Conservation (phyloP, 306 rosid genomes). For the Malus sylvestris region DNA sequence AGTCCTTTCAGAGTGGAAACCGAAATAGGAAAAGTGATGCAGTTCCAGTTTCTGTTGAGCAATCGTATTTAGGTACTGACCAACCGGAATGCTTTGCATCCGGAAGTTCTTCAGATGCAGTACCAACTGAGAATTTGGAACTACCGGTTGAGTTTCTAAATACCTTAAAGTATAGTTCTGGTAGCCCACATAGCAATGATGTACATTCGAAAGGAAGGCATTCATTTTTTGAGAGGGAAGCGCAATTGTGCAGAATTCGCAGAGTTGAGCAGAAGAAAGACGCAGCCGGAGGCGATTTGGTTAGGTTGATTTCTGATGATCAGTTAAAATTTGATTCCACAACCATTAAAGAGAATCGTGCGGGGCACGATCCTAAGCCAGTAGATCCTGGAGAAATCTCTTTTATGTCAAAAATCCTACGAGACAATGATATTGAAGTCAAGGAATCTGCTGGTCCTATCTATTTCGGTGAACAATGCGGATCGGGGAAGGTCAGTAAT, state of each 20-base stretch:
- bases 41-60: conserved; percentile 2
- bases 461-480: conserved; percentile 4
- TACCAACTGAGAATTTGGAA: not conserved
- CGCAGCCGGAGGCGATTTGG: conserved; percentile 12
- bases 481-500: not conserved
- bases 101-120: conserved; percentile 1
- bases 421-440: not conserved
- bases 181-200: conserved; percentile 15
- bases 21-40: not conserved
- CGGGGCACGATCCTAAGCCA: not conserved
- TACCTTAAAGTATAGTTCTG: conserved; percentile 17
- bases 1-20: not conserved
- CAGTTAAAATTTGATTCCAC: conserved; percentile 10
- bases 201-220: conserved; percentile 14
- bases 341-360: not conserved
- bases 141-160: conserved; percentile 14
- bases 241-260: conserved; percentile 6
- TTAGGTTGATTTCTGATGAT: conserved; percentile 10
- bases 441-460: not conserved
- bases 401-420: conserved; percentile 18
- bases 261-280: conserved; percentile 5
- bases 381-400: conserved; percentile 19
- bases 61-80: not conserved
- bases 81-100: conserved; percentile 1
- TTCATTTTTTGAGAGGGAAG: conserved; percentile 15